Evolutionary conservation across 768 basidiomycete species (phyloP).

Genomic region (Rhizopogon roseolus): DNA sequence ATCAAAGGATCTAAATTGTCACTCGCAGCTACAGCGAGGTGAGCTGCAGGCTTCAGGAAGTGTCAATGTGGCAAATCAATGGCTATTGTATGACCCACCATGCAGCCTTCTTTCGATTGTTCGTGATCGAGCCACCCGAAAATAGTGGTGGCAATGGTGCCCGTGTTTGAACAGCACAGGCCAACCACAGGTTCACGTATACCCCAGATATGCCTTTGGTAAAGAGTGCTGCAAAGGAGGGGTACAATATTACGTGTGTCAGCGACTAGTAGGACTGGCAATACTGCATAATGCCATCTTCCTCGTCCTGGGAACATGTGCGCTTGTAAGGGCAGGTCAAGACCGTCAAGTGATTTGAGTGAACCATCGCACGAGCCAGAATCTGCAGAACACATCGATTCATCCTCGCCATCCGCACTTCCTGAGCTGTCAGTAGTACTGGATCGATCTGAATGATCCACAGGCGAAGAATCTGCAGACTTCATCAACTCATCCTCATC

Average conservation of each 20-base stretch:
- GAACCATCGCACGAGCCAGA: neutral
- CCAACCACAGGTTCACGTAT: conserved; percentile 4
- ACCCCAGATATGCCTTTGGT: conserved; percentile 1
- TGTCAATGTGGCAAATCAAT: neutral
- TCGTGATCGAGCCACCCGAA: neutral
- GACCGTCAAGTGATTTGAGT: neutral
- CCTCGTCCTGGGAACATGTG: neutral
- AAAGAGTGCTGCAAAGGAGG: neutral
- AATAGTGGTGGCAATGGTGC: neutral
- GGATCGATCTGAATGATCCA: neutral
- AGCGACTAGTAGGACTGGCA: neutral
- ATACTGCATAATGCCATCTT: neutral
- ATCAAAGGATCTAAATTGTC: neutral
- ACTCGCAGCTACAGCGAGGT: too few species aligned
- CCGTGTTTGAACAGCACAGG: neutral
- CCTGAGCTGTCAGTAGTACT: neutral
- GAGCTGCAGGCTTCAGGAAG: too few species aligned
- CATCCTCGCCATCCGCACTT: neutral
- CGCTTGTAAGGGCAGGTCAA: conserved; percentile 1
- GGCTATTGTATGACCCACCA: neutral
- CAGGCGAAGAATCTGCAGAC: too few species aligned
- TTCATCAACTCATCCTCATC: too few species aligned
- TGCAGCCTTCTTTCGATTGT: neutral
- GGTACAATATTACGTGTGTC: neutral
- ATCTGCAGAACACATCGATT: neutral